These are phyloP conservation scores for Neurospora sp. DNA, from an alignment of 495 filamentous ascomycete species.

Conservation along the genomic window DNA sequence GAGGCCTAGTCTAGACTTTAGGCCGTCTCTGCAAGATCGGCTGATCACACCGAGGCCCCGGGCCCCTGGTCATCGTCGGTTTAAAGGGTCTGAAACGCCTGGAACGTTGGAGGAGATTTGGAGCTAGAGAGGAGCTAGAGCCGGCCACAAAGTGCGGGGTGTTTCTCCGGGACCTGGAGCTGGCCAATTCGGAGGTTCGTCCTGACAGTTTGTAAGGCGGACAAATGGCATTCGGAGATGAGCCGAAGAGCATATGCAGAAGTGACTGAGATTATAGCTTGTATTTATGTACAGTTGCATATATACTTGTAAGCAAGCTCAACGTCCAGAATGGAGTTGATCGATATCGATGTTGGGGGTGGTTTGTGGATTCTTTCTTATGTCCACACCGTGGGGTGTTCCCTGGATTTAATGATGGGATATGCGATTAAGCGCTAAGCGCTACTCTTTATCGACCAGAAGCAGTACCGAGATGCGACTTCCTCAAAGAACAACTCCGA, in stretches of 20 bases:
- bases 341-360: background rate
- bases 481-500: background rate
- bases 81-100: background rate
- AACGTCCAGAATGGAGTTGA: background rate
- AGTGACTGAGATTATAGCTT: background rate
- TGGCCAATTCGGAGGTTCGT: background rate
- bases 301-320: background rate
- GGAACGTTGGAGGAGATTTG: background rate
- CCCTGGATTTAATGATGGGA: background rate
- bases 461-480: background rate
- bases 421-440: background rate
- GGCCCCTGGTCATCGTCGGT: background rate
- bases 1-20: background rate
- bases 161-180: background rate
- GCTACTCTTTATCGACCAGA: background rate
- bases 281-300: background rate
- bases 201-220: background rate
- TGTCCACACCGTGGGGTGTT: background rate
- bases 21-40: background rate
- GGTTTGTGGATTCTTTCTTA: background rate
- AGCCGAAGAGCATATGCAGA: background rate
- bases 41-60: background rate
- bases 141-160: conserved; percentile 2
- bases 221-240: background rate
- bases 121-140: conserved; percentile 52